phyloP scores from a whole-genome alignment of 768 basidiomycete genomes.

The Rhodotorula diobovata region DNA sequence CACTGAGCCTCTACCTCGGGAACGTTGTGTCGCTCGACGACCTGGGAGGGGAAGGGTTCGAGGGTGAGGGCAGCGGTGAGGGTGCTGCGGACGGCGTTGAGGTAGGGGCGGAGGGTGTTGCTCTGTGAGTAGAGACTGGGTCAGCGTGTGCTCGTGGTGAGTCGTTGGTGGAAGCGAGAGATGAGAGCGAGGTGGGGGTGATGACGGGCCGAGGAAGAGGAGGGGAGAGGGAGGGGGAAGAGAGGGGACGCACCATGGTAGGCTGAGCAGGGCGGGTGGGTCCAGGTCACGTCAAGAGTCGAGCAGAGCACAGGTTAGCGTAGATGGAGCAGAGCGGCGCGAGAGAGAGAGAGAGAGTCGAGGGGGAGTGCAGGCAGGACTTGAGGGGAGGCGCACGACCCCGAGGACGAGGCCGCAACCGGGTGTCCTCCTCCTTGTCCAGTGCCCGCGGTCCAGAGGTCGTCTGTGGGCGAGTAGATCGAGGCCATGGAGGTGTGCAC shows the following conservation, averaged over 20 bases:
- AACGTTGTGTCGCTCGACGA: conserved; percentile 47
- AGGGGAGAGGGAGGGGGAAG: background rate
- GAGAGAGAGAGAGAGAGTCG: too few species aligned
- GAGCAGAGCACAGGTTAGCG: background rate
- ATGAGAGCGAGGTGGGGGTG: background rate
- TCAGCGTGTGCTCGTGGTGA: background rate
- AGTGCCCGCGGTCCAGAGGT: too few species aligned
- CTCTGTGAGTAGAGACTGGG: conserved; percentile 57
- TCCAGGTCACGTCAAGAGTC: background rate
- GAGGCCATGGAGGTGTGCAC: conserved; percentile 3
- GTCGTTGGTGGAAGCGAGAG: background rate
- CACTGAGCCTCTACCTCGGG: conserved; percentile 31
- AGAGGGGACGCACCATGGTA: conserved; percentile 13
- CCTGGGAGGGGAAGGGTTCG: conserved; percentile 97
- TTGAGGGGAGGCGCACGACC: background rate
- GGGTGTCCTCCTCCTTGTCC: background rate
- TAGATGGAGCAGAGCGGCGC: too few species aligned
- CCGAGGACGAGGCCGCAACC: background rate
- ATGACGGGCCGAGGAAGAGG: too few species aligned
- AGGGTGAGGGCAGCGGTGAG: conserved; percentile 95
- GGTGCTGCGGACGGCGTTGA: conserved; percentile 90
- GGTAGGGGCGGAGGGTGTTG: conserved; percentile 89
- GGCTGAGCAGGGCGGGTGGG: background rate
- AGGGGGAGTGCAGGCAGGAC: background rate
- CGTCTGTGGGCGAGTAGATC: background rate